These are phyloP conservation scores for Pyrrhoderma lamaoense DNA, from an alignment of 1,284 basidiomycete species.

Conservation along the genomic window DNA sequence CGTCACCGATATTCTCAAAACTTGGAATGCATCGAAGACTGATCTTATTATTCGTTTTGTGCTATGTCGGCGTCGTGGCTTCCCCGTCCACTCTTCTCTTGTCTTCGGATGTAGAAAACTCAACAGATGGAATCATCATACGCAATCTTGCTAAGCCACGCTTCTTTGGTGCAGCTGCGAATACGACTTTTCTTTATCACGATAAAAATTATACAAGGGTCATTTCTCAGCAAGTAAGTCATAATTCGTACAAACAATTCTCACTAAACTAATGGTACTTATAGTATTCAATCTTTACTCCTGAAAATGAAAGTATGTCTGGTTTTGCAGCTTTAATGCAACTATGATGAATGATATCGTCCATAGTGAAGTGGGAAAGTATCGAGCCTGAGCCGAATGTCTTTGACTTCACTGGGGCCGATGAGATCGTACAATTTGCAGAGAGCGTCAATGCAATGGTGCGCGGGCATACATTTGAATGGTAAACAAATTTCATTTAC, in stretches of 20 bases:
- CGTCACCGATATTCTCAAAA: too few species aligned
- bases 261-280: not conserved
- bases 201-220: conserved; percentile 15
- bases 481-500: conserved; percentile 2
- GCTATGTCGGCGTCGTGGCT: too few species aligned
- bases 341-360: not conserved
- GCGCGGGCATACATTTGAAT: conserved; percentile 16
- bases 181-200: conserved; percentile 14
- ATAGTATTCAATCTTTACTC: conserved; percentile 17
- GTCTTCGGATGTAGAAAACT: too few species aligned
- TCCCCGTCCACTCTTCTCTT: too few species aligned
- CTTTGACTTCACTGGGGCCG: conserved; percentile 14
- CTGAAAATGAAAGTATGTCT: conserved; percentile 17
- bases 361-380: conserved; percentile 17
- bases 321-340: not conserved
- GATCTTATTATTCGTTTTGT: too few species aligned
- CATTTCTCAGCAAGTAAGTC: conserved; percentile 14
- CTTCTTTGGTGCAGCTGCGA: conserved; percentile 17
- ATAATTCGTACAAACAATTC: not conserved
- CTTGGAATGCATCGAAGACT: too few species aligned
- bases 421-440: conserved; percentile 17
- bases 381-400: conserved; percentile 14
- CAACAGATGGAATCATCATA: conserved; percentile 1
- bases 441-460: conserved; percentile 16
- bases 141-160: conserved; percentile 13